Evolutionary conservation across 2,329 filamentous ascomycete species (phyloP).

Genomic region (Lecanosticta acicola): DNA sequence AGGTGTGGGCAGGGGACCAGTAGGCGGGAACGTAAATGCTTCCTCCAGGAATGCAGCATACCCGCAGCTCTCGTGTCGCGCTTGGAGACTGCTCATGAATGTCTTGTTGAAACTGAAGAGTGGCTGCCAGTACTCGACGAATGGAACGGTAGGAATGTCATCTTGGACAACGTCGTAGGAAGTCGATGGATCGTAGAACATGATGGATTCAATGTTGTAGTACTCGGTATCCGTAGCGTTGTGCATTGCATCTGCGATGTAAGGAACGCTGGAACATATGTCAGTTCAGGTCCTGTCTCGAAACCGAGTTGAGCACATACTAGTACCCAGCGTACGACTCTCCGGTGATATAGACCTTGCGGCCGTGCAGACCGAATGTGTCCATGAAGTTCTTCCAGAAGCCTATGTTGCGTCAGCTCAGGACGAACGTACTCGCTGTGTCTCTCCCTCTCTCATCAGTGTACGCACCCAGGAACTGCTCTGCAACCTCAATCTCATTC

Average conservation of each 20-base stretch:
- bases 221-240: slow-evolving; percentile 60
- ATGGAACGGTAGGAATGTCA: slow-evolving; percentile 51
- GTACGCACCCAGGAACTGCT: slow-evolving; percentile 22
- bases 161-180: slow-evolving; percentile 49
- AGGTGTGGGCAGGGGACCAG: slow-evolving; percentile 52
- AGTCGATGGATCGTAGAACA: slow-evolving; percentile 68
- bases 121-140: slow-evolving; percentile 55
- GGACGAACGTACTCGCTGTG: slow-evolving; percentile 33
- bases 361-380: slow-evolving; percentile 45
- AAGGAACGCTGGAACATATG: slow-evolving; percentile 52
- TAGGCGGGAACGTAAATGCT: slow-evolving; percentile 64
- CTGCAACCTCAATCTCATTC: slow-evolving; percentile 38
- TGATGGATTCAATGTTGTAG: slow-evolving; percentile 61
- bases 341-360: slow-evolving; percentile 62
- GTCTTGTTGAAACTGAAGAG: slow-evolving; percentile 61
- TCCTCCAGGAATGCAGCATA: slow-evolving; percentile 56
- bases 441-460: too few relatives aligned
- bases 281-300: neutral
- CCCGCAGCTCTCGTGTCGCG: slow-evolving; percentile 51
- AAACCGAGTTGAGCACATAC: slow-evolving; percentile 1
- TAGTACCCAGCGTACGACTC: slow-evolving; percentile 41
- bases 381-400: slow-evolving; percentile 48
- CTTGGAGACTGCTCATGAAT: slow-evolving; percentile 49
- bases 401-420: slow-evolving; percentile 33
- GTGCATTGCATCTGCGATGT: slow-evolving; percentile 68